Evolutionary conservation across 768 basidiomycete species (phyloP).

Genomic region (Podaxis sp.): DNA sequence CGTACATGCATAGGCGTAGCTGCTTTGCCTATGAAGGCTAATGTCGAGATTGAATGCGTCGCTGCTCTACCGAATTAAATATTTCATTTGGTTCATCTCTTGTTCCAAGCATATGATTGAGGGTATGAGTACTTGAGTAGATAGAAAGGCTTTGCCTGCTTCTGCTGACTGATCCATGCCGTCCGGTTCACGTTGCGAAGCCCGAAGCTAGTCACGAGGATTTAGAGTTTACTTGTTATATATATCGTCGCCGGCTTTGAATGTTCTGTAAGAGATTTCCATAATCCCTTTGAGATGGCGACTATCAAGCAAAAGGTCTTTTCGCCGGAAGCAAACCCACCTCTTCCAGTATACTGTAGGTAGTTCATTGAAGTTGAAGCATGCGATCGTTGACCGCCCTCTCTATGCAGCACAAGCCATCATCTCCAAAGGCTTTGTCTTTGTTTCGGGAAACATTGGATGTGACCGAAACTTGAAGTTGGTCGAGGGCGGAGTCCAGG

Average conservation of each 20-base stretch:
- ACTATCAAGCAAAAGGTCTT: conserved; percentile 12
- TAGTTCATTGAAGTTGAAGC: not conserved
- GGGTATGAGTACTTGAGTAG: not conserved
- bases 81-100: not conserved
- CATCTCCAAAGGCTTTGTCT: conserved; percentile 19
- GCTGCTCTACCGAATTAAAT: conserved; percentile 32
- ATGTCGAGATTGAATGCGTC: conserved; percentile 63
- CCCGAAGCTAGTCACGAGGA: not conserved
- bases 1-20: conserved; percentile 61
- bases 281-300: not conserved
- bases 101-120: not conserved
- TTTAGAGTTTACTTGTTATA: not conserved
- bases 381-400: not conserved
- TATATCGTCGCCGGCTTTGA: not conserved
- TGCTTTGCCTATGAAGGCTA: conserved; percentile 49
- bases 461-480: conserved; percentile 16
- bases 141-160: not conserved
- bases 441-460: conserved; percentile 19
- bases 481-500: conserved; percentile 19
- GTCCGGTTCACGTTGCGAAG: not conserved
- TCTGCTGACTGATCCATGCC: not conserved
- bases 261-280: not conserved
- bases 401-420: conserved; percentile 17
- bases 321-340: conserved; percentile 14
- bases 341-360: conserved; percentile 14